Evolutionary conservation across 352 stramenopile species (phyloP), one percentile per base, ranked within the genome.

Genomic region (Phytophthora colocasiae): DNA sequence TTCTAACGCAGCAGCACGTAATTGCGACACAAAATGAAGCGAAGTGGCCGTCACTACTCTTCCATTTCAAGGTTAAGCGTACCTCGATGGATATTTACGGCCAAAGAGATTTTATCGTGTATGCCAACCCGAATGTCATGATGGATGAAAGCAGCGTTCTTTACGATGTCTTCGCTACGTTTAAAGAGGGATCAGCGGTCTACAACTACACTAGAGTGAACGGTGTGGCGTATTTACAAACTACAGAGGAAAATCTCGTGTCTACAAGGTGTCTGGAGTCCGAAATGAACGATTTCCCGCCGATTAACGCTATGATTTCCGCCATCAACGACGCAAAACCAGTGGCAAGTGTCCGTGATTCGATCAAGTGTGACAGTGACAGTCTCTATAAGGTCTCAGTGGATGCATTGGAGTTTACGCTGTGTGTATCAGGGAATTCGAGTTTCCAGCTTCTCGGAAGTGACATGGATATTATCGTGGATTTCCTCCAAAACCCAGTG

Each of bases 41-140:
- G 50, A n/a, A n/a, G 8, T 63, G 60, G 34, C 70, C 67, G 9
- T 71, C 66, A 10, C 43, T 83, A 6, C 46, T 46, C 8, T 63
- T 83, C 15, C 58, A 57, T 10, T 68, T 80, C 53, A 69, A 50
- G 1, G 17, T 73, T 43, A 78, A 78, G 40, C 68, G 75, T 10
- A 54, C 17, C 31, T 54, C 56, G 24, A 76, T 82, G 74, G 19
- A 27, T 12, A 47, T 77, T 22, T 63, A 66, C 34, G 75, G 71
- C 10, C 43, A 62, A 2, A 66, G 63, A 36, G 31, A 69, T 17
- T 72, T 78, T 17, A 38, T 67, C 22, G 52, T 78, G 3, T 48
- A 73, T 17, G 75, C 63, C 0, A 78, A 62, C 24, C 71, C 63
- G 1, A 39, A 68, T 31, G 39, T 64, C 44, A 41, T 44, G 2